Evolutionary conservation across 768 basidiomycete genomes (phyloP), one percentile per base, ranked within the genome.

Genomic region (Suillus placidus): DNA sequence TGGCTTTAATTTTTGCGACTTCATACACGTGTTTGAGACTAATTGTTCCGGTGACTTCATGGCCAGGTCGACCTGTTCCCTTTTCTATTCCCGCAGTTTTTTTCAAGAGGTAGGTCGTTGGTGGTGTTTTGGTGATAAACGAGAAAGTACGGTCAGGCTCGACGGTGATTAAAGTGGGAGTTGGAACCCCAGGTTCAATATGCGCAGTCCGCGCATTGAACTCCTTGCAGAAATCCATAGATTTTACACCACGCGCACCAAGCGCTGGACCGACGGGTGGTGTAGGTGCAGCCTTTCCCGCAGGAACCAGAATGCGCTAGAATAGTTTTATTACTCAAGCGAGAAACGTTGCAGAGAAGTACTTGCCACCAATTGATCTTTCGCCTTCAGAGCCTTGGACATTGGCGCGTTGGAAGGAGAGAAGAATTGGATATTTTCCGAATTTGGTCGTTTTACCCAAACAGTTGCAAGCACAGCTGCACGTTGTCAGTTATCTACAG

Each of bases 151-250:
- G 91, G 83, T 99, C 97, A 63, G 97, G 93, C 71, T 94, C 90
- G 66, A 99, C 91, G 63, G 88, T 93, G 73, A 99, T 96, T 67
- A 91, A 80, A n/a, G 95, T 97, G 12, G 97, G 97, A 45, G 87
- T 87, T 8, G 97, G 97, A 12, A 92, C 86, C 42, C 94, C 94
- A 20, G 90, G 88, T 67, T 88, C 86, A 43, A 97, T 85, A 76
- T 94, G 90, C 38, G 93, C 90, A 23, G 97, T 98, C 69, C 90
- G 89, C n/a, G 97, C 96, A 75, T 99, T 99, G 82, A 99, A 99
- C 77, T 99, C 95, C 78, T 98, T 99, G 84, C 95, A 97, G 76
- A 99, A 99, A 81, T 99, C 97, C 92, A 99, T 99, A 34, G 95
- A 95, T 80, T 97, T 98, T 71, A 99, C 96, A 71, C 97, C 97